phyloP scores from a whole-genome alignment of 768 basidiomycete genomes.

The Lactifluus echinatus region DNA sequence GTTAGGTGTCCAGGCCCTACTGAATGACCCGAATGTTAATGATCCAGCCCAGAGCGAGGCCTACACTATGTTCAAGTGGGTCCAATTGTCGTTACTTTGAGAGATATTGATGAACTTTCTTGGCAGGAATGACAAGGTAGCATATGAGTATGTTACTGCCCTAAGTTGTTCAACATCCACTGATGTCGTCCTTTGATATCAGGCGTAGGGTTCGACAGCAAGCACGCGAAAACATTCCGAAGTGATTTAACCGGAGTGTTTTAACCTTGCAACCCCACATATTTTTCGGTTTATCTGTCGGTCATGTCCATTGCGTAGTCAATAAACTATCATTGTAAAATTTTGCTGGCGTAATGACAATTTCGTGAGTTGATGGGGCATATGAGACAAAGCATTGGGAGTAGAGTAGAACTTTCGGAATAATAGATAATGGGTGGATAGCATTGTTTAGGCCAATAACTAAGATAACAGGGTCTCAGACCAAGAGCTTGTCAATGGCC shows the following conservation, averaged over 20 bases:
- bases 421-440: background rate
- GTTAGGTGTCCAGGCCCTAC: slow-evolving; percentile 89
- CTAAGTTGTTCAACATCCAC: background rate
- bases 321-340: slow-evolving; percentile 12
- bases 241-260: slow-evolving; percentile 40
- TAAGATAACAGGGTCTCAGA: slow-evolving; percentile 23
- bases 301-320: slow-evolving; percentile 4
- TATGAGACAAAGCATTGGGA: background rate
- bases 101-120: slow-evolving; percentile 3
- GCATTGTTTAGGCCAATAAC: background rate
- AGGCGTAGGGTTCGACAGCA: slow-evolving; percentile 78
- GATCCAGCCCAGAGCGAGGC: slow-evolving; percentile 99
- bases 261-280: slow-evolving; percentile 1
- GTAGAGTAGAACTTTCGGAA: too few species aligned
- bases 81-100: slow-evolving; percentile 12
- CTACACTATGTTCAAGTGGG: slow-evolving; percentile 97
- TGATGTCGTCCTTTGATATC: background rate
- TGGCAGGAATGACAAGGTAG: slow-evolving; percentile 80
- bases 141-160: slow-evolving; percentile 70
- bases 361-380: background rate
- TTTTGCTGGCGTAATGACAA: slow-evolving; percentile 6
- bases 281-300: slow-evolving; percentile 10
- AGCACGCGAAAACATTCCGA: slow-evolving; percentile 84
- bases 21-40: slow-evolving; percentile 92
- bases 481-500: slow-evolving; percentile 63